These are phyloP conservation scores for Nyssa sinensis DNA, from an alignment of 148 eudicot species.

Conservation along the genomic window DNA sequence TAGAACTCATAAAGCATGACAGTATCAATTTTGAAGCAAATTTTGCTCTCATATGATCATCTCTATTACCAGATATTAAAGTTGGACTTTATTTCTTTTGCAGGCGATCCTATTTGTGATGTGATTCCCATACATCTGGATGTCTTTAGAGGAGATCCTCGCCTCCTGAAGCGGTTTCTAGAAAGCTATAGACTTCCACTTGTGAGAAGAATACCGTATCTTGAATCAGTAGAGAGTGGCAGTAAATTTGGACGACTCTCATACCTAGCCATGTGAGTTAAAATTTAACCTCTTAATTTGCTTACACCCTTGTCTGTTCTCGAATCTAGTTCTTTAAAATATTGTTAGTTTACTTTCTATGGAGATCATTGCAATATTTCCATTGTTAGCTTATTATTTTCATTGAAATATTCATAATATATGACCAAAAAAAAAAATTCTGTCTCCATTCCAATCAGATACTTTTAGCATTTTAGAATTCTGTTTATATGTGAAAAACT, in stretches of 20 bases:
- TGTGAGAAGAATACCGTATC: slow-evolving; percentile 28
- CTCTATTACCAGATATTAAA: slow-evolving; percentile 7
- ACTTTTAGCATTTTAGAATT: background rate
- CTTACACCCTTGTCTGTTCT: background rate
- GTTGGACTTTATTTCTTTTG: slow-evolving; percentile 8
- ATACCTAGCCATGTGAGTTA: slow-evolving; percentile 80
- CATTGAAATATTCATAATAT: background rate
- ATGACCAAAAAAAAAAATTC: background rate
- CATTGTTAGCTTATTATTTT: background rate
- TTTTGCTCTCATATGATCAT: background rate
- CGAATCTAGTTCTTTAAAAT: slow-evolving; percentile 6
- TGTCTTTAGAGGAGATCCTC: slow-evolving; percentile 69
- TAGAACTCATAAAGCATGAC: background rate
- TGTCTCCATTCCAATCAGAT: background rate
- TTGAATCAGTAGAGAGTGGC: slow-evolving; percentile 23
- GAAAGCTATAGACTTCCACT: slow-evolving; percentile 72
- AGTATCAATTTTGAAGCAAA: background rate
- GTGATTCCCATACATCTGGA: slow-evolving; percentile 85
- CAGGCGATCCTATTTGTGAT: slow-evolving; percentile 87
- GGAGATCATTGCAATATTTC: slow-evolving; percentile 2
- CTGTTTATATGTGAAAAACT: background rate
- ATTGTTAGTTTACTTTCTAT: background rate
- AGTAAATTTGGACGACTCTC: slow-evolving; percentile 58
- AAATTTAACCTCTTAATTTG: background rate
- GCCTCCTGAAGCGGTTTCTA: slow-evolving; percentile 58